Percentiles rank a stretch among this genome's conserved stretches.
These are phyloP conservation scores for Crataegus laevigata DNA, from an alignment of 306 rosid genomes.

Conservation along the genomic window DNA sequence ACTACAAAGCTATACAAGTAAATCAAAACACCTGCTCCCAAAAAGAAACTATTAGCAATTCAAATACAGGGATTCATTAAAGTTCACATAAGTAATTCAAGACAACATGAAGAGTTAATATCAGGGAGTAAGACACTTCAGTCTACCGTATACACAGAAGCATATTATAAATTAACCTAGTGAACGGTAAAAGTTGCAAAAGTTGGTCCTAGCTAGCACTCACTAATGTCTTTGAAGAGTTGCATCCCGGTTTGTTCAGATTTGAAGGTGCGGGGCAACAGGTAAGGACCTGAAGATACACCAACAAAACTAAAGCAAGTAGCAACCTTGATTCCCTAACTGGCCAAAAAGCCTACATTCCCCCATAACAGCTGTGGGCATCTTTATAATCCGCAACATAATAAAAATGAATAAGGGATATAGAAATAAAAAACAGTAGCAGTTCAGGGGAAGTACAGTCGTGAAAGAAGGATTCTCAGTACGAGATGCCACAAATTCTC, in stretches of 20 bases:
- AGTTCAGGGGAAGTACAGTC: neutral
- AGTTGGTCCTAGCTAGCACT: neutral
- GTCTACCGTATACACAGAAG: neutral
- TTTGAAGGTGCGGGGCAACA: neutral
- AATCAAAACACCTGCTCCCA: neutral
- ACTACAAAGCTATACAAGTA: neutral
- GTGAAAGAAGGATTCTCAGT: neutral
- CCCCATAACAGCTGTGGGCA: neutral
- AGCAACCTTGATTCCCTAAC: neutral
- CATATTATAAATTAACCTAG: too few relatives aligned
- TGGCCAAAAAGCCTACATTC: neutral
- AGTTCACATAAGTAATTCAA: neutral
- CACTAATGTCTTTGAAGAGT: neutral
- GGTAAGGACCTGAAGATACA: neutral
- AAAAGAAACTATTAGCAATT: neutral
- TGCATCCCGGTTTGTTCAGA: neutral
- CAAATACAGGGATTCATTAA: neutral
- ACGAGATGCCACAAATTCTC: neutral
- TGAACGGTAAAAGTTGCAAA: neutral
- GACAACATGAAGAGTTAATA: neutral
- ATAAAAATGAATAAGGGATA: neutral
- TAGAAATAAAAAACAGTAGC: neutral
- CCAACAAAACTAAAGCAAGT: neutral
- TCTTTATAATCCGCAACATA: neutral
- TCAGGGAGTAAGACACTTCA: neutral